Base-by-base conservation (phyloP, 2,329 filamentous ascomycete species). In the Allantophomopsis lycopodina region DNA sequence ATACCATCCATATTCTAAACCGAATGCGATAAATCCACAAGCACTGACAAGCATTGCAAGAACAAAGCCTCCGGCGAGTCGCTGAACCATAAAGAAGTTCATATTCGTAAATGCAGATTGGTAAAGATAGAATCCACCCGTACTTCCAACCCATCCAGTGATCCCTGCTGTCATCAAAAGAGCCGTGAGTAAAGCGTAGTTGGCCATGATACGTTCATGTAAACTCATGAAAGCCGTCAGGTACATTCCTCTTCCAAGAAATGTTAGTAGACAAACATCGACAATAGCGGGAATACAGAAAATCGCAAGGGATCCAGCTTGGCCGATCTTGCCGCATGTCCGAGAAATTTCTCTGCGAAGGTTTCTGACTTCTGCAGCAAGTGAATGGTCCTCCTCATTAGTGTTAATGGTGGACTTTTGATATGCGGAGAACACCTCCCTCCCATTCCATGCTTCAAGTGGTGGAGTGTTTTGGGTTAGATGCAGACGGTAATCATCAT, bases 271-370 rank as follows among this genome's bases (percentile, higher is more conserved):
- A 8, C 75, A 37, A 31, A 79, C 73, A 50, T 79, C 75, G 32
- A 79, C 62, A 38, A 79, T 60, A 17, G 74, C 75, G 0, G 75
- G 75, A 34, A 79, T 65, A 8, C 72, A 73, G 46, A 79, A 79
- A 23, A 78, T 71, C 44, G 69, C 69, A 17, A 78, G 57, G 45
- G 73, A 75, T 46, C 48, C 68, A 57, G 18, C 35, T 36, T 36
- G 14, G 47, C 48, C 68, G 57, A 18, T 4, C 18, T 17, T 36
- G 15, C 35, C 16, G 14, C n/a, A n/a, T 7, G 7, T 6, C 2
- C 11, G 13, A 21, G 35, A 20, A 18, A 36, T 16, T 14, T 17
- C n/a, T 23, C n/a, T 18, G 32, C 16, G 32, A 11, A 34, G 4
- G 12, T 34, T 17, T 14, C 16, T 17, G 32, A 34, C 32, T 17